A percentile compares a stretch with the other conserved stretches of the same genome.
Evolutionary conservation across 2,329 filamentous ascomycete genomes (phyloP).

Genomic region (Pestalotiopsis sp.): DNA sequence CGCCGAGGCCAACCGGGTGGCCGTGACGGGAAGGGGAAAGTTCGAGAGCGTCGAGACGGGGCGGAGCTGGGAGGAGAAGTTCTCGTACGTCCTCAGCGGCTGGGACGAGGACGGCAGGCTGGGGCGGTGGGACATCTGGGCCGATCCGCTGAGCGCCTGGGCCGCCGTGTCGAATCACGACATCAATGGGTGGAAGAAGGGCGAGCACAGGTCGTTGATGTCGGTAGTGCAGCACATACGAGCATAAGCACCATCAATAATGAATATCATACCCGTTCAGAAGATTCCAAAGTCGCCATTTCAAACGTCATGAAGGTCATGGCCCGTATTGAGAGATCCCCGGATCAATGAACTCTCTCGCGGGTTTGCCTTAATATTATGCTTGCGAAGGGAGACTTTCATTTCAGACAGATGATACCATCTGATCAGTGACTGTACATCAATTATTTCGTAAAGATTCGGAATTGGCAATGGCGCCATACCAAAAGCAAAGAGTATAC

Average conservation of each 20-base stretch:
- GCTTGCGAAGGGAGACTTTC: too few species aligned
- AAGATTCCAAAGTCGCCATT: too few species aligned
- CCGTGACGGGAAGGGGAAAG: slow-evolving; percentile 12
- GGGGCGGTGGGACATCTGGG: slow-evolving; percentile 15
- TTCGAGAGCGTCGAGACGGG: slow-evolving; percentile 15
- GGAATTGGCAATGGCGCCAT: not conserved
- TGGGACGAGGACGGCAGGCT: slow-evolving; percentile 12
- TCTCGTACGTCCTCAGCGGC: slow-evolving; percentile 13
- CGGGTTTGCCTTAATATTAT: too few species aligned
- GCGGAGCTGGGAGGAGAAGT: slow-evolving; percentile 16
- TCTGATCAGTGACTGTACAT: too few species aligned
- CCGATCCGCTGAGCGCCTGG: slow-evolving; percentile 15
- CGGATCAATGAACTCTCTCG: too few species aligned
- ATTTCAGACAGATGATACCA: too few species aligned
- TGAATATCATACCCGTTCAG: not conserved
- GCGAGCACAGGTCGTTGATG: slow-evolving; percentile 10
- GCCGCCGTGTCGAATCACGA: slow-evolving; percentile 12
- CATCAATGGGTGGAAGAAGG: slow-evolving; percentile 13
- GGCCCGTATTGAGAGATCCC: too few species aligned
- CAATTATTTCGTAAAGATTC: too few species aligned
- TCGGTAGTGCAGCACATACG: slow-evolving; percentile 6
- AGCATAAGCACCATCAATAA: not conserved
- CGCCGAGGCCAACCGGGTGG: slow-evolving; percentile 3
- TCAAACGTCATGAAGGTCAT: too few species aligned
- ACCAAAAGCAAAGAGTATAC: not conserved